Percentiles rank a stretch among this genome's conserved stretches.
phyloP scores from a whole-genome alignment of 495 filamentous ascomycete genomes.

The Aspergillus avenaceus region DNA sequence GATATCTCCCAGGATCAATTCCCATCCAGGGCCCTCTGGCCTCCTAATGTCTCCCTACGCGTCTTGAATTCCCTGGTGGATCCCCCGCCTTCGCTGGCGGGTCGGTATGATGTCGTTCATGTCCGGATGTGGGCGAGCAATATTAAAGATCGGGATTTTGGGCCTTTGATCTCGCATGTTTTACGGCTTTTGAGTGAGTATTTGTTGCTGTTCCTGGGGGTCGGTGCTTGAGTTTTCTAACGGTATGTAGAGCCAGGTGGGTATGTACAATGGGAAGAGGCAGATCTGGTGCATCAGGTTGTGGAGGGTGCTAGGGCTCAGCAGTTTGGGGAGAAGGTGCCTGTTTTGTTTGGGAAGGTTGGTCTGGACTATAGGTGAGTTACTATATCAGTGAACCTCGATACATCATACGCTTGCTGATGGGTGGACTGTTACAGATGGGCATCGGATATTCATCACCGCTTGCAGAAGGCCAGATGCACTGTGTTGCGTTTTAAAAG shows the following conservation, averaged over 20 bases:
- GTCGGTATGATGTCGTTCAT: conserved; percentile 36
- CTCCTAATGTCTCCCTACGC: conserved; percentile 23
- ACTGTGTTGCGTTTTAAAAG: conserved; percentile 1
- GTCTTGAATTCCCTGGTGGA: conserved; percentile 21
- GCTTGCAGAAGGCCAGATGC: neutral
- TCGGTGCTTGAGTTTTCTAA: no score
- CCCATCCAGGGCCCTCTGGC: conserved; percentile 21
- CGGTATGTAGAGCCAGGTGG: conserved; percentile 25
- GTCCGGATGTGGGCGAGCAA: conserved; percentile 27
- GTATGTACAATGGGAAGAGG: conserved; percentile 31
- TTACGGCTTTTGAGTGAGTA: conserved; percentile 17
- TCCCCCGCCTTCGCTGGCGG: conserved; percentile 17
- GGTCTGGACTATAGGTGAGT: conserved; percentile 12
- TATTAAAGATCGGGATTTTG: conserved; percentile 16
- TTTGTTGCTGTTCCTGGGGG: no score
- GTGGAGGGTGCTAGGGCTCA: conserved; percentile 6
- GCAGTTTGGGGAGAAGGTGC: conserved; percentile 4
- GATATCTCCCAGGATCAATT: conserved; percentile 29
- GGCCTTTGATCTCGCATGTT: conserved; percentile 13
- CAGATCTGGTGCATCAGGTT: conserved; percentile 14
- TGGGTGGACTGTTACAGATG: neutral
- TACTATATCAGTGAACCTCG: neutral
- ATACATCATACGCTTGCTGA: neutral
- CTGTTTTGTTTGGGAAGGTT: neutral
- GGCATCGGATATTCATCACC: conserved; percentile 5